Conservation (phyloP, 2,329 filamentous ascomycete species). For the Onygenales sp. region DNA sequence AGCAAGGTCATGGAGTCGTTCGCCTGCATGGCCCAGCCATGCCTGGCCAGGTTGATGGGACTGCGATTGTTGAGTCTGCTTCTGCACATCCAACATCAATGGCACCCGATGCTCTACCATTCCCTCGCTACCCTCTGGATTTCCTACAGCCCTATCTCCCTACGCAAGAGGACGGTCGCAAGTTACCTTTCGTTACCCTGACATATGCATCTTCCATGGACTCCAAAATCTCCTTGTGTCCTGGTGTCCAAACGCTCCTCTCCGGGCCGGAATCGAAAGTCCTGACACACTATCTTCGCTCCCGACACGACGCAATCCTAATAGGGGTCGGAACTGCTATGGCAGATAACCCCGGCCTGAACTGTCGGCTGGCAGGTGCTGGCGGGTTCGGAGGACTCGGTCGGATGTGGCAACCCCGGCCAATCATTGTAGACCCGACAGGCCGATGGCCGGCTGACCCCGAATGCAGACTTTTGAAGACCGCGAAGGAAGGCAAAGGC, state of each 20-base stretch:
- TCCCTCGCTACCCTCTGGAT: slow-evolving; percentile 34
- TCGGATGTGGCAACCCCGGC: slow-evolving; percentile 59
- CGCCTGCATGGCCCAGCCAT: slow-evolving; percentile 16
- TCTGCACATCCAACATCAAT: slow-evolving; percentile 8
- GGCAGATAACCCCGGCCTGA: slow-evolving; percentile 76
- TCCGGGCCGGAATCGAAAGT: slow-evolving; percentile 78
- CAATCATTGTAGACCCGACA: slow-evolving; percentile 70
- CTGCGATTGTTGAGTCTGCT: neutral
- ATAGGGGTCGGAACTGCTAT: slow-evolving; percentile 76
- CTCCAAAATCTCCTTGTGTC: slow-evolving; percentile 63
- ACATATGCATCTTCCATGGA: slow-evolving; percentile 91
- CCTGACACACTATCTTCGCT: slow-evolving; percentile 91
- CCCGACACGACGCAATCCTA: slow-evolving; percentile 72
- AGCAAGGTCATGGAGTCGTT: slow-evolving; percentile 35
- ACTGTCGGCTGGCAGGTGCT: slow-evolving; percentile 62
- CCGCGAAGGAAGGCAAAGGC: slow-evolving; percentile 56
- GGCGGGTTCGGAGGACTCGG: slow-evolving; percentile 46
- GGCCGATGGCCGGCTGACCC: slow-evolving; percentile 59
- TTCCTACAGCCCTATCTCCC: slow-evolving; percentile 46
- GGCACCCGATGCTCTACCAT: slow-evolving; percentile 33
- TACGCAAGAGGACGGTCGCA: slow-evolving; percentile 19
- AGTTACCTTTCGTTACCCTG: slow-evolving; percentile 57
- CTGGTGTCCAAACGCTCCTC: slow-evolving; percentile 70
- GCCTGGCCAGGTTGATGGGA: slow-evolving; percentile 8
- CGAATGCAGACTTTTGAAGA: slow-evolving; percentile 55